phyloP scores from a whole-genome alignment of 2,329 filamentous ascomycete species.

The Scedosporium aurantiacum region DNA sequence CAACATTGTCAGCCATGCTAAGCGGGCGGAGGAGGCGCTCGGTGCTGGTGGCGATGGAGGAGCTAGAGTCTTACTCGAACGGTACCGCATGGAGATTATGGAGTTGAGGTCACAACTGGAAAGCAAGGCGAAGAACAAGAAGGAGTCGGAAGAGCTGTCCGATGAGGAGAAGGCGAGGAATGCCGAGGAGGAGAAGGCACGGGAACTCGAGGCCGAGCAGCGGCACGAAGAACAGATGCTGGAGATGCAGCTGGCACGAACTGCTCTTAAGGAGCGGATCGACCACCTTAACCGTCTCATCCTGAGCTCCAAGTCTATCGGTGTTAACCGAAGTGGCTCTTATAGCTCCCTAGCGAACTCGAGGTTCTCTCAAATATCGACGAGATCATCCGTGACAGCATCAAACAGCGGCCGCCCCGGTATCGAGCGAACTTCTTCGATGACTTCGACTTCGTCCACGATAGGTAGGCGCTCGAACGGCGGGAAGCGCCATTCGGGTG shows the following conservation, averaged over 20 bases:
- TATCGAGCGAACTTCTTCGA: conserved; percentile 55
- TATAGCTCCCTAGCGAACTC: conserved; percentile 57
- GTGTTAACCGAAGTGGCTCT: conserved; percentile 72
- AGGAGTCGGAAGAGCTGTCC: conserved; percentile 33
- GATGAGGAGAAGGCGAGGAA: conserved; percentile 53
- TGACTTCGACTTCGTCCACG: conserved; percentile 52
- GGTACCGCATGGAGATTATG: conserved; percentile 86
- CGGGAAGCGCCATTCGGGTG: conserved; percentile 31
- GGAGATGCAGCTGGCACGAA: conserved; percentile 94
- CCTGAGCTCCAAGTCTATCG: conserved; percentile 87
- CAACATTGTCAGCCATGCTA: conserved; percentile 93
- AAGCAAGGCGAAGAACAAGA: conserved; percentile 60
- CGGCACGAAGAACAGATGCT: conserved; percentile 95
- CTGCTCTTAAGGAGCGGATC: conserved; percentile 91
- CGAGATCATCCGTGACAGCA: conserved; percentile 59
- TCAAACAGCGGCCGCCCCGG: conserved; percentile 39
- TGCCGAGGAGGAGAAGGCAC: conserved; percentile 59
- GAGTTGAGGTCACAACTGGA: conserved; percentile 75
- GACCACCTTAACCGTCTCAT: conserved; percentile 94
- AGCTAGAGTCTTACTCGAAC: conserved; percentile 76
- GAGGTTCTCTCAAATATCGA: conserved; percentile 49
- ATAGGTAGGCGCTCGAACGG: conserved; percentile 42
- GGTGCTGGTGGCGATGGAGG: conserved; percentile 72
- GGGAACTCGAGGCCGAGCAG: conserved; percentile 70
- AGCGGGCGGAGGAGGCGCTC: conserved; percentile 82